Conservation (phyloP, 495 filamentous ascomycete genomes). For the Aspergillus panamensis region DNA sequence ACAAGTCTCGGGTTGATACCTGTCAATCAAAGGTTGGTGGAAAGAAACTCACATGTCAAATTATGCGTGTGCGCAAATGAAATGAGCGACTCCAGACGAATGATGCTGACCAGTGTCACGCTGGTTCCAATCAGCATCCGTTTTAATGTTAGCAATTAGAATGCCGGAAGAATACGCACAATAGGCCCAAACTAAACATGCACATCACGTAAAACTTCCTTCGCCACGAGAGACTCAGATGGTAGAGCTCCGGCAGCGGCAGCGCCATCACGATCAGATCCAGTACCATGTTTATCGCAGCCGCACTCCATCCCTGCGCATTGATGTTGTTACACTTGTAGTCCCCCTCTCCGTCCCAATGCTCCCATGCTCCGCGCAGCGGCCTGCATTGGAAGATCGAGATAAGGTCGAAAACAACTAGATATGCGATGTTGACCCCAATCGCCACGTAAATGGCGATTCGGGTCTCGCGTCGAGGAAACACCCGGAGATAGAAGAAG, state of each 20-base stretch:
- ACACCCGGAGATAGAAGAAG: constrained; percentile 42
- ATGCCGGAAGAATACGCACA: constrained; percentile 24
- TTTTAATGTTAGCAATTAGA: background rate
- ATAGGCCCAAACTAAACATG: constrained; percentile 38
- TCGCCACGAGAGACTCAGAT: constrained; percentile 27
- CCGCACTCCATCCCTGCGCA: constrained; percentile 37
- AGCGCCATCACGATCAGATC: constrained; percentile 25
- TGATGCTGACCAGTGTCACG: constrained; percentile 35
- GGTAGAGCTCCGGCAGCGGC: constrained; percentile 32
- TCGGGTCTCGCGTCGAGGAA: constrained; percentile 34
- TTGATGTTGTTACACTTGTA: constrained; percentile 43
- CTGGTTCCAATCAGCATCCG: constrained; percentile 15
- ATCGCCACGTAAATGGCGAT: constrained; percentile 32
- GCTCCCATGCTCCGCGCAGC: constrained; percentile 37
- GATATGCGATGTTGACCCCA: constrained; percentile 35
- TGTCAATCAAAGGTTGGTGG: background rate
- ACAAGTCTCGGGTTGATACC: background rate
- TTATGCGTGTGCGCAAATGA: constrained; percentile 31
- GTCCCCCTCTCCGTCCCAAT: constrained; percentile 37
- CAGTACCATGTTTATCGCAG: constrained; percentile 17
- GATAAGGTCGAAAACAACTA: constrained; percentile 38
- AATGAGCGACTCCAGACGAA: constrained; percentile 33
- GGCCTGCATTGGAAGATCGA: constrained; percentile 44
- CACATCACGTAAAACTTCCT: constrained; percentile 34
- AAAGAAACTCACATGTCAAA: constrained; percentile 30